Evolutionary conservation across 1,139 yeast genomes (phyloP), one percentile per base, ranked within the genome.

Genomic region (Lodderomyces elongisporus): DNA sequence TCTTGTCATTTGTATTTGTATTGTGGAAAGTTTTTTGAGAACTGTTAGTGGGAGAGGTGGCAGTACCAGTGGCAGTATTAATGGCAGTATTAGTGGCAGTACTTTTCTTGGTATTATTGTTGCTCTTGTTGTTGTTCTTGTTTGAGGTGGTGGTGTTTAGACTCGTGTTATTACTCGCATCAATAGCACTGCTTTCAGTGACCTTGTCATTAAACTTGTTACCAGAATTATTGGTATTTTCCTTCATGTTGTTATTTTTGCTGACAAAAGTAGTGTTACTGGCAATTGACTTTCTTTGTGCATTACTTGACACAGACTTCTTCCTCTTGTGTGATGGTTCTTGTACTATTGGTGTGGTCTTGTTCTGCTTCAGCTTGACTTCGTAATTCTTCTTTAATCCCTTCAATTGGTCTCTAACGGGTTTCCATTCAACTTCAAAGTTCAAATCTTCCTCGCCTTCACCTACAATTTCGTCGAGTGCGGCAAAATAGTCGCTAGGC

Each of bases 401-500:
- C 15, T 27, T 17, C 18, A 39, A 20, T 27, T 39, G 36, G 17
- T 37, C 30, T 25, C 35, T 30, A 9, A 39, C 28, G 23, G 51
- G 48, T 20, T 34, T 39, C n/a, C n/a, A n/a, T n/a, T n/a, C n/a
- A n/a, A n/a, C n/a, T n/a, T n/a, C n/a, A n/a, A n/a, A n/a, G n/a
- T n/a, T n/a, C 40, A 63, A 51, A 13, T 46, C 44, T 8, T 37
- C 29, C 36, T 50, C 45, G 45, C 54, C 62, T 30, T 46, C 44
- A 9, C 52, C 51, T 22, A 62, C 62, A 15, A 62, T 38, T 32
- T 57, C 52, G 42, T 44, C 44, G 34, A 54, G 48, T 23, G 26
- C 13, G 4, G 14, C 14, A 5, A 15, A 15, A 23, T 44, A 42
- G 12, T 41, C 37, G 14, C 42, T 41, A 4, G 71, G 67, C 37